These are phyloP conservation scores for Penicillium sp. DNA, from an alignment of 2,329 filamentous ascomycete species.

Conservation along the genomic window DNA sequence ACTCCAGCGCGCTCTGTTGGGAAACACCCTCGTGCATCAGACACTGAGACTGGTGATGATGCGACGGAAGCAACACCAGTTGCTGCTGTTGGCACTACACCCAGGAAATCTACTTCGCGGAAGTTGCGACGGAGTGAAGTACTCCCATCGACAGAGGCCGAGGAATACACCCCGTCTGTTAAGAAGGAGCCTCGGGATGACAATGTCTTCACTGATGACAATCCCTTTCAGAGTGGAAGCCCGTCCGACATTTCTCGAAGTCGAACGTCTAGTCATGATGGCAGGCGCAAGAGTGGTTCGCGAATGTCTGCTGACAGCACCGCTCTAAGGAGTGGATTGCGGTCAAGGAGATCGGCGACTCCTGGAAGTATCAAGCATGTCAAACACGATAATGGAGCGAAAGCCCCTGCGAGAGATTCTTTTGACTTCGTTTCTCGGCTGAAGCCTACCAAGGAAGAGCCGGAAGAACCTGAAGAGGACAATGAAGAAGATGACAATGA, in stretches of 20 bases:
- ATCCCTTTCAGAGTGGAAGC: conserved; percentile 85
- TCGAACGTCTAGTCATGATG: conserved; percentile 25
- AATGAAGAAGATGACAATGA: conserved; percentile 48
- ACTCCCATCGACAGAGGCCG: conserved; percentile 34
- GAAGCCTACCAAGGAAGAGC: conserved; percentile 26
- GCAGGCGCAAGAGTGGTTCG: conserved; percentile 50
- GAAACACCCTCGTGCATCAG: conserved; percentile 28
- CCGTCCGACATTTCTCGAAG: conserved; percentile 45
- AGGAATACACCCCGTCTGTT: conserved; percentile 35
- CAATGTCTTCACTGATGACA: conserved; percentile 77
- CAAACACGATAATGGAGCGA: conserved; percentile 49
- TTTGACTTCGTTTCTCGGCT: conserved; percentile 53
- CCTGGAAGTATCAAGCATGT: conserved; percentile 40
- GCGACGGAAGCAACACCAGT: conserved; percentile 30
- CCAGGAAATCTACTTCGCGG: conserved; percentile 44
- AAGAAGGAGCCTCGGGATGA: conserved; percentile 47
- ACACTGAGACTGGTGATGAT: conserved; percentile 32
- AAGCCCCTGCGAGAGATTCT: conserved; percentile 51
- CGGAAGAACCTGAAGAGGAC: conserved; percentile 36
- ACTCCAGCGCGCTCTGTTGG: conserved; percentile 33
- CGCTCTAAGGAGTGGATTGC: conserved; percentile 22
- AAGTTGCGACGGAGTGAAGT: conserved; percentile 49
- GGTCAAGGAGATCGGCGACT: conserved; percentile 30
- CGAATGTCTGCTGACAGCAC: conserved; percentile 35
- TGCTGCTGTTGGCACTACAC: conserved; percentile 30